phyloP scores from a whole-genome alignment of 371 early-diverging fungal genomes.

The Mortierella sp. region DNA sequence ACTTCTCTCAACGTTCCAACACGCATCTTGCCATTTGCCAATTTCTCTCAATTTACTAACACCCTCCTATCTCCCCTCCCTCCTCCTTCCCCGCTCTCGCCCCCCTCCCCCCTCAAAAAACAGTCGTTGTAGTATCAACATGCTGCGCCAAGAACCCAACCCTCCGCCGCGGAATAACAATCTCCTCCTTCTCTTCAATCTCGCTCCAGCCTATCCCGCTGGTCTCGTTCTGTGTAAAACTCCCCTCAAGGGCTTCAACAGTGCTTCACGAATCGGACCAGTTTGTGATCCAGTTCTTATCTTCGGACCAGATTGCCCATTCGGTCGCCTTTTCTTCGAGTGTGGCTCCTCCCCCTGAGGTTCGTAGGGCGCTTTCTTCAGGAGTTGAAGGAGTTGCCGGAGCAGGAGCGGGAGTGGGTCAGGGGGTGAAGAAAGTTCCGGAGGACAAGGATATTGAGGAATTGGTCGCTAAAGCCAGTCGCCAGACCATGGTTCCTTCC shows the following conservation, averaged over 20 bases:
- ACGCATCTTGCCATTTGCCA: not conserved
- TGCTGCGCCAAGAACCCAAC: slow-evolving; percentile 58
- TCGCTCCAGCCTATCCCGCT: slow-evolving; percentile 75
- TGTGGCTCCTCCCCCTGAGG: slow-evolving; percentile 26
- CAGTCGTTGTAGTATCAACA: slow-evolving; percentile 71
- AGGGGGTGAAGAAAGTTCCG: not conserved
- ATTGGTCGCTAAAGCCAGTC: slow-evolving; percentile 43
- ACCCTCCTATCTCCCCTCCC: too few relatives aligned
- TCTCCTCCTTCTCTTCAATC: slow-evolving; percentile 79
- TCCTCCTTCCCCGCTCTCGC: too few relatives aligned
- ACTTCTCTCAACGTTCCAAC: not conserved
- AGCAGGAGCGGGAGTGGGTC: not conserved
- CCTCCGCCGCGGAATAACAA: slow-evolving; percentile 74
- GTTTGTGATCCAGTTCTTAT: slow-evolving; percentile 77
- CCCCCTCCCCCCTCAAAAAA: not conserved
- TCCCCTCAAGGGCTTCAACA: slow-evolving; percentile 73
- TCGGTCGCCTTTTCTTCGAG: slow-evolving; percentile 78
- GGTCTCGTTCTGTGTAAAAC: slow-evolving; percentile 74
- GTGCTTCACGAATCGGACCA: slow-evolving; percentile 65
- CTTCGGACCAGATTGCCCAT: slow-evolving; percentile 71
- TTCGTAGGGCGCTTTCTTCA: not conserved
- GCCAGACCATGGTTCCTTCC: slow-evolving; percentile 55
- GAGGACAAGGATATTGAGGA: slow-evolving; percentile 44
- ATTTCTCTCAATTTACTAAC: slow-evolving; percentile 4
- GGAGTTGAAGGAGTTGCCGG: not conserved